phyloP scores from a whole-genome alignment of 495 filamentous ascomycete species.

The Emericellopsis terricola region DNA sequence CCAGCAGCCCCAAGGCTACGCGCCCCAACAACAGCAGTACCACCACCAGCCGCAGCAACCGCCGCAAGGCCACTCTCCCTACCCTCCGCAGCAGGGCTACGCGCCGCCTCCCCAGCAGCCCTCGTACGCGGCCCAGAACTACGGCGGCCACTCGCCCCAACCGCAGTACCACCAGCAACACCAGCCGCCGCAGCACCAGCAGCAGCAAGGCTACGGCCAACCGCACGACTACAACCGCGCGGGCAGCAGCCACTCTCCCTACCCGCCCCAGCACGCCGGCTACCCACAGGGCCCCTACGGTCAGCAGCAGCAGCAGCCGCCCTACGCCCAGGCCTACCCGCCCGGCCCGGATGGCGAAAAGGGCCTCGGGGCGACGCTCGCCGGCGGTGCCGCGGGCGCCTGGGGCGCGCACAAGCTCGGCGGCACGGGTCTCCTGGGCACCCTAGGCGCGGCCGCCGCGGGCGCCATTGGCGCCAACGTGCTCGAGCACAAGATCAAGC shows the following conservation, averaged over 20 bases:
- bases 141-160: not conserved
- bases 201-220: not conserved
- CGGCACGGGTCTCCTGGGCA: slow-evolving; percentile 30
- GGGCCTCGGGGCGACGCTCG: slow-evolving; percentile 34
- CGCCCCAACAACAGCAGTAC: slow-evolving; percentile 2
- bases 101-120: not conserved
- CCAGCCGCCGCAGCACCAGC: slow-evolving; percentile 1
- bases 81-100: slow-evolving; percentile 1
- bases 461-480: slow-evolving; percentile 40
- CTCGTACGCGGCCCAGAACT: not conserved
- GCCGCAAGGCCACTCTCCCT: not conserved
- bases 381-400: slow-evolving; percentile 34
- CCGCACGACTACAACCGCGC: not conserved
- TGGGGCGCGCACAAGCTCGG: slow-evolving; percentile 26
- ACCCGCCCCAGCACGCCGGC: slow-evolving; percentile 1
- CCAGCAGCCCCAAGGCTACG: not conserved
- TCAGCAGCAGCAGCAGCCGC: not conserved
- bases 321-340: not conserved
- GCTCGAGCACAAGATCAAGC: slow-evolving; percentile 27
- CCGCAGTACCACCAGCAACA: not conserved
- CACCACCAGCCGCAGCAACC: not conserved
- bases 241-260: not conserved
- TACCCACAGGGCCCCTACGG: not conserved
- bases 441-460: slow-evolving; percentile 27
- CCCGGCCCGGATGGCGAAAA: slow-evolving; percentile 24